These are phyloP conservation scores for Symbiodinium pilosum DNA, from an alignment of 73 alveolate species.

Conservation along the genomic window DNA sequence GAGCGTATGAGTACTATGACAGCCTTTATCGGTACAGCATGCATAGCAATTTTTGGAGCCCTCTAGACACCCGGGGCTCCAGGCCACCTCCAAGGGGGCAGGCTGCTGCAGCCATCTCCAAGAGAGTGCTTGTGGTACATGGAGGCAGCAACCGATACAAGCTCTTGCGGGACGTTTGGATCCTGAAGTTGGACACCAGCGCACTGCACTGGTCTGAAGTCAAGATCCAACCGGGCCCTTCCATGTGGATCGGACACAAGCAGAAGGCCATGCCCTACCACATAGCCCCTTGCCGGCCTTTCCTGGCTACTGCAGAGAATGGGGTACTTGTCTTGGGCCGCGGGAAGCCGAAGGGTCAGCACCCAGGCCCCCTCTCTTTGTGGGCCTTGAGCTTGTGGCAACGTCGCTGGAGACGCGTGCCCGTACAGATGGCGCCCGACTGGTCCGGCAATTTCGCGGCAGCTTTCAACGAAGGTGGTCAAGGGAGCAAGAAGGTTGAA, in stretches of 20 bases:
- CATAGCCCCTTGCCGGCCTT: conserved; percentile 44
- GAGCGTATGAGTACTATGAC: conserved; percentile 10
- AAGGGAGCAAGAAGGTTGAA: not conserved
- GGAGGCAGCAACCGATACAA: conserved; percentile 49
- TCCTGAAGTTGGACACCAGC: conserved; percentile 16
- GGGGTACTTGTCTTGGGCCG: conserved; percentile 26
- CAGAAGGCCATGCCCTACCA: not conserved
- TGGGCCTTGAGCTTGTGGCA: conserved; percentile 43
- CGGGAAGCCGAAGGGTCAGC: not conserved
- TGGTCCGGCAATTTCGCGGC: conserved; percentile 74
- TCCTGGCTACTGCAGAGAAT: not conserved
- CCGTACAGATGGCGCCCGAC: not conserved
- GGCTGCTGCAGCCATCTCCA: conserved; percentile 12
- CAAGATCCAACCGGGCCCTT: conserved; percentile 18
- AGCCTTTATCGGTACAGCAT: conserved; percentile 2
- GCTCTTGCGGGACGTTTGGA: conserved; percentile 48
- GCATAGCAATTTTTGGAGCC: not conserved
- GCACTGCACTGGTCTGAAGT: conserved; percentile 34
- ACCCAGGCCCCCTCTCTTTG: not conserved
- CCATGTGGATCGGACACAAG: conserved; percentile 1
- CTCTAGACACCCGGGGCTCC: not conserved
- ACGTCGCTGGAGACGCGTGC: conserved; percentile 71
- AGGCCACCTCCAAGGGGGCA: conserved; percentile 31
- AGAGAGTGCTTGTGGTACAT: conserved; percentile 21
- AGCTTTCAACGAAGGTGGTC: conserved; percentile 20